Base-by-base conservation (phyloP, 805 yeast species). In the Metschnikowia noctiluminum region DNA sequence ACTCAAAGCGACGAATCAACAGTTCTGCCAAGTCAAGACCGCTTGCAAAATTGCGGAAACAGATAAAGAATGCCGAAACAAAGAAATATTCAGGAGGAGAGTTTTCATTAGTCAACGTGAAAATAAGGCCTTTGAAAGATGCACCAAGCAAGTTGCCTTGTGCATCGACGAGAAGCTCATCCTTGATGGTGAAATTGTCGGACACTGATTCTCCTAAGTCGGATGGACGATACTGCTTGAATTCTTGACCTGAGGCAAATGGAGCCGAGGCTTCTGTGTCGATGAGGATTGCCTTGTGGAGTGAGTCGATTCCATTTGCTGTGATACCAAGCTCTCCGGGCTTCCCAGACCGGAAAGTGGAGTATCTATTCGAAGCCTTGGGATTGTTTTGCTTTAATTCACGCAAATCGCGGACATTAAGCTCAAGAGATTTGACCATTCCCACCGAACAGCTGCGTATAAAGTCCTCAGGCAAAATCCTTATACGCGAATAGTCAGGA, bases 41-140 rank as follows among this genome's bases (percentile, higher is more conserved):
- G 42, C 74, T 76, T 0, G 90, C 79, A 65, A 85, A 91, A 47
- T 81, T 79, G 57, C 90, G 76, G 68, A 85, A 89, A 38, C 88
- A 84, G 46, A 89, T 70, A 69, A 91, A 81, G 60, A 90, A 87
- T 0, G 94, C 80, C 0, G 94, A 80, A 2, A 81, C 73, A 50
- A 85, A 80, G 59, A 85, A 83, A 49, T 81, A 81, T 49, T 81
- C 87, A 1, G 89, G 85, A 13, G 84, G 82, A 1, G 76, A 63
- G 34, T 66, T 51, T 58, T 86, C 92, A 63, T 86, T 85, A 0
- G 91, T 86, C 43, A 86, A 65, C 26, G 87, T 73, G 56, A 72
- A 78, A 3, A 87, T 79, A 48, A 87, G 69, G 0, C 89, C 87
- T 54, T 81, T 78, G 62, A 86, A 84, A 0, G 91, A 84, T 2